phyloP scores from a whole-genome alignment of 179 eudicot genomes.

The Sideroxylon spinosum region DNA sequence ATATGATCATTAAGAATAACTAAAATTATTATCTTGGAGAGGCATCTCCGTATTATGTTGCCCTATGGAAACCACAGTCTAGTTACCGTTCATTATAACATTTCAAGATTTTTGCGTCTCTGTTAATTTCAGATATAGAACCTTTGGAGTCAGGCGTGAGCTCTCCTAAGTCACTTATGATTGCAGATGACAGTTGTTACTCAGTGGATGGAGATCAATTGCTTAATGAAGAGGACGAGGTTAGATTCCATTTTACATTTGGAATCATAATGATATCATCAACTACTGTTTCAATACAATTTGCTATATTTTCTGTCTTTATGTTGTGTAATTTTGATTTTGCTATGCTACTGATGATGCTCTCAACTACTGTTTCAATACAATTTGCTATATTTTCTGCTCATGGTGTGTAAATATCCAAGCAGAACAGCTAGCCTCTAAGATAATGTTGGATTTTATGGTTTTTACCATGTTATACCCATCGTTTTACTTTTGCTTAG shows the following conservation, averaged over 20 bases:
- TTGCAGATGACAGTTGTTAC: constrained; percentile 22
- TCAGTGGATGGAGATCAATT: constrained; percentile 12
- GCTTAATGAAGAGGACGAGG: constrained; percentile 33
- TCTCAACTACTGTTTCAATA: no score
- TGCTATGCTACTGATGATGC: no score
- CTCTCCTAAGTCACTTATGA: constrained; percentile 25
- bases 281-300: constrained; percentile 7
- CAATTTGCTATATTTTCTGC: no score
- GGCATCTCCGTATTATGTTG: neutral
- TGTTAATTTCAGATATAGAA: constrained; percentile 18
- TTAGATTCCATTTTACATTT: constrained; percentile 19
- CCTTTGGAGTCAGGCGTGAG: constrained; percentile 20
- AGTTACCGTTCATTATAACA: neutral
- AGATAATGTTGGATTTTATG: constrained; percentile 3
- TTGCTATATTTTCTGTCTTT: neutral
- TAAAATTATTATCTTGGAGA: neutral
- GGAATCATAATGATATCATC: neutral
- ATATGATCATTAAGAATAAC: neutral
- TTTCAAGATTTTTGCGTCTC: neutral
- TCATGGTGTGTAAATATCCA: no score
- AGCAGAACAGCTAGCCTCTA: neutral
- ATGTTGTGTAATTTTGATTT: no score
- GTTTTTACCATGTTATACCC: neutral
- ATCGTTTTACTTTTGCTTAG: neutral
- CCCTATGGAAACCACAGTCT: neutral